Evolutionary conservation across 345 rosid species (phyloP).

Genomic region (Salix exigua): DNA sequence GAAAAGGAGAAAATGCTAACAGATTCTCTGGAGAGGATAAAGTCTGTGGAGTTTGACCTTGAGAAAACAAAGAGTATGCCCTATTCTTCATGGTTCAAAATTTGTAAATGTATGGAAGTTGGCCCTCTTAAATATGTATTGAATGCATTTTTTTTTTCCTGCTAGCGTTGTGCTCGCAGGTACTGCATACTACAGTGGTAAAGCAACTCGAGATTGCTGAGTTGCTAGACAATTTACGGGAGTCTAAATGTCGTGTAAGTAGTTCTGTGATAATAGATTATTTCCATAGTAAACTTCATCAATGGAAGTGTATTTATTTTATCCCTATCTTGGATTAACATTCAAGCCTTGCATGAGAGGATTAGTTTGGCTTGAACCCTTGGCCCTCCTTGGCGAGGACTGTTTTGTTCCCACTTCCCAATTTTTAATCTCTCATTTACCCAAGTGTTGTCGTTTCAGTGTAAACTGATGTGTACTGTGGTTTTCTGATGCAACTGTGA

Average conservation of each 20-base stretch:
- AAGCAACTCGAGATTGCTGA: conserved; percentile 76
- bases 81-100: conserved; percentile 4
- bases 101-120: background rate
- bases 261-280: background rate
- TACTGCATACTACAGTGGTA: conserved; percentile 61
- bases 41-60: conserved; percentile 78
- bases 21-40: conserved; percentile 83
- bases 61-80: conserved; percentile 75
- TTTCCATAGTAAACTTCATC: background rate
- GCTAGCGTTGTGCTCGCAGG: conserved; percentile 38
- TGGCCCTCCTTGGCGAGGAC: background rate
- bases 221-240: conserved; percentile 51
- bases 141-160: background rate
- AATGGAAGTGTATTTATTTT: background rate
- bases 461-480: background rate
- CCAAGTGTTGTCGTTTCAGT: background rate
- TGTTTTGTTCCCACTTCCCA: background rate
- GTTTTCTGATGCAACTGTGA: background rate
- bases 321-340: background rate
- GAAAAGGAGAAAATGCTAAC: conserved; percentile 80
- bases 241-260: conserved; percentile 66
- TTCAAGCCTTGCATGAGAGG: background rate
- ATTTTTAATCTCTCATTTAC: background rate
- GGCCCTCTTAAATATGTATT: background rate
- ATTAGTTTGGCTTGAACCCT: background rate